A percentile compares a stretch with the other conserved stretches of the same genome.
Conservation (phyloP, 495 filamentous ascomycete genomes). For the Trichodelitschia bisporula region DNA sequence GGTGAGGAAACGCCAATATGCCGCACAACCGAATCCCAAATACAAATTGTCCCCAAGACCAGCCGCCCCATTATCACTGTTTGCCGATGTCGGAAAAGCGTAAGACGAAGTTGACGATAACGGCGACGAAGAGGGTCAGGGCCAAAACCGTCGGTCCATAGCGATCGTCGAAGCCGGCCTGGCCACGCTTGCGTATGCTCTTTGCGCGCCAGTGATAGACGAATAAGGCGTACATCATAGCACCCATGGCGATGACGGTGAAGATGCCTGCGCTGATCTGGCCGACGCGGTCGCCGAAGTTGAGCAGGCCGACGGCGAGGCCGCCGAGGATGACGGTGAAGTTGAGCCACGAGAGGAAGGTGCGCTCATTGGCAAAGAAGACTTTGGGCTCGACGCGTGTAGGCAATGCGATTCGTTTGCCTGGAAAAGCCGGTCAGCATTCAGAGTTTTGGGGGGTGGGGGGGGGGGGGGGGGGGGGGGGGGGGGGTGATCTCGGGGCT, state of each 20-base stretch:
- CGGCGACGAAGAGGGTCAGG: constrained; percentile 57
- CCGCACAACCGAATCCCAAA: no score
- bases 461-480: constrained; percentile 1
- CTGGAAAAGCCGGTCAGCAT: constrained; percentile 17
- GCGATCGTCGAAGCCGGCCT: constrained; percentile 88
- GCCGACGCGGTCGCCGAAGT: constrained; percentile 86
- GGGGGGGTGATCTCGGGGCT: background rate
- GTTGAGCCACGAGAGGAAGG: constrained; percentile 97
- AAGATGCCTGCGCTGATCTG: constrained; percentile 83
- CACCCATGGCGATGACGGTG: constrained; percentile 79
- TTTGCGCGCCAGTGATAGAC: constrained; percentile 95
- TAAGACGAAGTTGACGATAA: constrained; percentile 88
- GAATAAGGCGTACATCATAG: constrained; percentile 83
- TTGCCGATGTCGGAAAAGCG: no score
- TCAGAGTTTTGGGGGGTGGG: constrained; percentile 5
- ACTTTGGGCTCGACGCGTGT: constrained; percentile 97
- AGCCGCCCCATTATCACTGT: no score
- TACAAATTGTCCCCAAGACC: no score
- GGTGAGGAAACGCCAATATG: no score
- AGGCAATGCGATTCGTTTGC: constrained; percentile 95
- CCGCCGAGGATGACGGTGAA: constrained; percentile 96
- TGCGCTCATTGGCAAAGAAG: constrained; percentile 99
- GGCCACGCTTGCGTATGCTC: constrained; percentile 71
- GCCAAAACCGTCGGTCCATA: constrained; percentile 80
- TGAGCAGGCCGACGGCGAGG: constrained; percentile 83